Base-by-base conservation (phyloP, 768 basidiomycete species). In the Tulasnella calospora region DNA sequence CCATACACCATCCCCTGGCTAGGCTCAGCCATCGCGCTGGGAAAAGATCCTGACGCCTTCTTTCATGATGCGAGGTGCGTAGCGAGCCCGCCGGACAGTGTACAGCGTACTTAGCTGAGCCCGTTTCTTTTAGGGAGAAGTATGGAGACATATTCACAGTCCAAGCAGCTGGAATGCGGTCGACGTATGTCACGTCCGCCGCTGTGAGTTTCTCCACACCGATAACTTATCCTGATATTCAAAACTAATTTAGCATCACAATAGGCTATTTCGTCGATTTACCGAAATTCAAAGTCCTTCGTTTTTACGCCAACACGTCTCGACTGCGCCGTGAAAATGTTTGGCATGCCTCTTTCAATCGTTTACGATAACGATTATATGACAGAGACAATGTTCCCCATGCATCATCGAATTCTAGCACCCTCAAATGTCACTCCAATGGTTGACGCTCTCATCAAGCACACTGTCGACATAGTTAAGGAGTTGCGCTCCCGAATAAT, bases 21-120 rank as follows among this genome's bases (percentile, higher is more conserved):
- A 40, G 78, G 73, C 44, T 79, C 78, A 23, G 73, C 78, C 17
- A 41, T 73, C 10, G n/a, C 27, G 21, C 27, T 79, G 47, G 78
- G 67, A 9, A 73, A 70, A 35, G 78, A 79, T 79, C 73, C 78
- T n/a, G 78, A 79, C n/a, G 36, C 72, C 5, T 74, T 79, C 78
- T 61, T 79, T 36, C 51, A 55, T 17, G 23, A 61, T n/a, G 78
- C 78, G 33, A 44, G 73, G 78, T 79, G 35, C 12, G 44, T 15
- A 57, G 73, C 33, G 33, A 10, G 41, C 6, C 12, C 8, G 27
- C 9, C 21, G 4, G 30, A 36, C 19, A 2, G 40, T 40, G 33
- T 19, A 13, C 40, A 3, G 10, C 1, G 30, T 33, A 10, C 21
- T 23, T 72, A 13, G 17, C n/a, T 33, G 23, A 78, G 27, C 21